Conservation (phyloP, 176 grass and related monocot species). For the Carex kokanica region DNA sequence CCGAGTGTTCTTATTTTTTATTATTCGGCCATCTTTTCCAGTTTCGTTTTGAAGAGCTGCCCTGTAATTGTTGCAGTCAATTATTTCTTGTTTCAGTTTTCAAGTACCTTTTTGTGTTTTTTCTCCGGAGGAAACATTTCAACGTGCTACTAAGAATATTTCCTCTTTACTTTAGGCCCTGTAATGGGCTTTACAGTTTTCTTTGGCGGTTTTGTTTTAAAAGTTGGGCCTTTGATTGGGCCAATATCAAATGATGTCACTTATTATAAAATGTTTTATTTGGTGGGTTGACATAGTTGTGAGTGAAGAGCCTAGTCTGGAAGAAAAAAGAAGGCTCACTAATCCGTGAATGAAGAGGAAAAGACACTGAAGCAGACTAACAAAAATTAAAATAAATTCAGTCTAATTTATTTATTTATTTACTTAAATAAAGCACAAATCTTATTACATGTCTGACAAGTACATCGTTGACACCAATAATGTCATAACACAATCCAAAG, state of each 20-base stretch:
- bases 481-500: background rate
- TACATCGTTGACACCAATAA: background rate
- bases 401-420: background rate
- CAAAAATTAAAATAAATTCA: background rate
- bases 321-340: too few relatives aligned
- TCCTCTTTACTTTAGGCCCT: background rate
- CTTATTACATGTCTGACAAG: slow-evolving; percentile 6
- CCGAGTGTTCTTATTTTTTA: background rate
- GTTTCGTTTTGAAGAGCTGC: background rate
- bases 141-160: too few relatives aligned
- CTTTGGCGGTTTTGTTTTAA: too few relatives aligned
- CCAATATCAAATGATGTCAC: background rate
- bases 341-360: background rate
- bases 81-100: background rate
- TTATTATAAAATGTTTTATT: background rate
- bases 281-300: background rate
- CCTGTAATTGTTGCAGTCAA: background rate
- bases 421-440: background rate
- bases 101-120: background rate
- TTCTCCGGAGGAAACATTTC: background rate
- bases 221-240: background rate
- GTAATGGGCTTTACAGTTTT: too few relatives aligned
- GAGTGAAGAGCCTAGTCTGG: too few relatives aligned
- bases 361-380: background rate
- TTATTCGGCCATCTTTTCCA: background rate